Evolutionary conservation across 139 green algal genomes (phyloP).

Genomic region (Zygnema circumcarinatum): DNA sequence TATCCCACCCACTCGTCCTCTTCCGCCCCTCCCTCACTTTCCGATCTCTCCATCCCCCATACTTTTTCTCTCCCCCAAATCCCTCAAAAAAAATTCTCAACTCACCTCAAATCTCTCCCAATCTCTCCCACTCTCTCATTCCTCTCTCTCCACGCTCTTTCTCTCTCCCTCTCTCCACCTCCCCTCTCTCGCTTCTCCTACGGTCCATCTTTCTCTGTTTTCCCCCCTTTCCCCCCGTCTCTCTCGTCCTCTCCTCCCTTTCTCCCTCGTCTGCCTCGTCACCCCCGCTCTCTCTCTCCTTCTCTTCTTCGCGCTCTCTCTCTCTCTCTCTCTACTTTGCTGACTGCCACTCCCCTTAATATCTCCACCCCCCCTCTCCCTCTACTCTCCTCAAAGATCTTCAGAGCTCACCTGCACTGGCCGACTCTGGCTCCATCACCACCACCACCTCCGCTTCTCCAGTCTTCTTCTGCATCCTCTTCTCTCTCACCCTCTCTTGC

Average conservation of each 20-base stretch:
- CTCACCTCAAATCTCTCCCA: too few relatives aligned
- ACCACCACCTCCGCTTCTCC: too few relatives aligned
- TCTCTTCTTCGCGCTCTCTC: neutral
- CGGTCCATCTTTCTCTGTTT: neutral
- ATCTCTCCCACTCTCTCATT: neutral
- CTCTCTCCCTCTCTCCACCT: neutral
- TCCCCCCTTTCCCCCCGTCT: neutral
- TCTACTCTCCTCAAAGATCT: too few relatives aligned
- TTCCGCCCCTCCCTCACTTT: neutral
- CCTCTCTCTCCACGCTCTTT: neutral
- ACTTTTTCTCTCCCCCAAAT: neutral
- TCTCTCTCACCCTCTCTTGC: too few relatives aligned
- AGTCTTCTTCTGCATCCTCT: too few relatives aligned
- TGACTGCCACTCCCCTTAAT: neutral
- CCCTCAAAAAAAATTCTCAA: neutral
- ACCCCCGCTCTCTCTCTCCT: neutral
- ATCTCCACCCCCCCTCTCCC: too few relatives aligned
- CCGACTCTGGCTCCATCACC: too few relatives aligned
- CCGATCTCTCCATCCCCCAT: neutral
- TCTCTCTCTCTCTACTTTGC: neutral
- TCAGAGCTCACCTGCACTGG: too few relatives aligned
- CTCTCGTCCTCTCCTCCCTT: neutral
- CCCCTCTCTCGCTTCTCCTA: slow-evolving; percentile 1
- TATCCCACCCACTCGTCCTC: neutral
- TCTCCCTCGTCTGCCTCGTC: neutral